Percentiles rank a stretch among this genome's conserved stretches.
Conservation (phyloP, 2,329 filamentous ascomycete genomes). For the Diaporthe longicolla region DNA sequence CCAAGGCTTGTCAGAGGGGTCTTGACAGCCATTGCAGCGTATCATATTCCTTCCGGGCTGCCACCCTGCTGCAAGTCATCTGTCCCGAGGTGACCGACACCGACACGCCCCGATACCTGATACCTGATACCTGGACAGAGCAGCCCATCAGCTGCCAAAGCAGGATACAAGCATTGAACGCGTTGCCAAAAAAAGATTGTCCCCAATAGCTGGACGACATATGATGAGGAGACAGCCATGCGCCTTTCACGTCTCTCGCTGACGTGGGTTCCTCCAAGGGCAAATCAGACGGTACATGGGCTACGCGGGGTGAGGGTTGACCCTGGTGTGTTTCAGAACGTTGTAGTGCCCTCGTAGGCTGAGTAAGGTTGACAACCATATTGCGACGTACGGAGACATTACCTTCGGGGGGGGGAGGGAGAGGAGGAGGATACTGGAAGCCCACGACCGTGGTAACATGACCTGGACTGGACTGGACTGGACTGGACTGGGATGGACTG, state of each 20-base stretch:
- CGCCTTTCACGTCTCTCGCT: neutral
- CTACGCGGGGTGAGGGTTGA: conserved; percentile 1
- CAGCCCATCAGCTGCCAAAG: conserved; percentile 16
- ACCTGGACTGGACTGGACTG: neutral
- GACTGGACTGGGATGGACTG: conserved; percentile 25
- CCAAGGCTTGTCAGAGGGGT: conserved; percentile 14
- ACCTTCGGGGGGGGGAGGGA: too few species aligned
- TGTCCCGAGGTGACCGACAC: conserved; percentile 6
- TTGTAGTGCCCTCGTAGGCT: conserved; percentile 4
- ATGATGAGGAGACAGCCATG: neutral
- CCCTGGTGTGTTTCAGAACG: conserved; percentile 20
- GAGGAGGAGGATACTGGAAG: neutral
- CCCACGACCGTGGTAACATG: neutral
- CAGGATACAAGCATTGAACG: neutral
- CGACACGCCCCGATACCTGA: neutral
- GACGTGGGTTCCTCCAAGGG: neutral
- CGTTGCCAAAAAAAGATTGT: conserved; percentile 11
- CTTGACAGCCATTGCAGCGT: conserved; percentile 27
- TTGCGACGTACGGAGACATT: neutral
- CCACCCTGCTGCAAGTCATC: conserved; percentile 25
- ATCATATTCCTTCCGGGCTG: conserved; percentile 5
- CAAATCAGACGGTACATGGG: conserved; percentile 25
- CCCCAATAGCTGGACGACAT: conserved; percentile 3
- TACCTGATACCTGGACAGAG: neutral
- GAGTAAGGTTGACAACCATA: neutral